phyloP scores from a whole-genome alignment of 2,329 filamentous ascomycete species.

The Elsinoe australis region DNA sequence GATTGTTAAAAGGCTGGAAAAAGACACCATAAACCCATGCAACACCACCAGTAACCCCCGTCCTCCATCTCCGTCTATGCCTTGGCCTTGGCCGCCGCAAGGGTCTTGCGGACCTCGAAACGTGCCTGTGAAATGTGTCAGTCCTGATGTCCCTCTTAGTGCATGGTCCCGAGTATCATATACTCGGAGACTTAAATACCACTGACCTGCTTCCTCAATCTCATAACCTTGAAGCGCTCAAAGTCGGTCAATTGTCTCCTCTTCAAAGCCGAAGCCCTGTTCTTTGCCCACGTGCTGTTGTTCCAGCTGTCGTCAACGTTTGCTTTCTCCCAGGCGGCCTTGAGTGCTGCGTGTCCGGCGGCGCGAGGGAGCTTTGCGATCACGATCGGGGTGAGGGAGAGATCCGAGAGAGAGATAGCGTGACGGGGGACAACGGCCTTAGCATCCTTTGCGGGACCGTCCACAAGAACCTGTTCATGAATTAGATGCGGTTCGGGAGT shows the following conservation, averaged over 20 bases:
- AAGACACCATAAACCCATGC: conserved; percentile 19
- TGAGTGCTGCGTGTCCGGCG: conserved; percentile 72
- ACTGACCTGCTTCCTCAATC: conserved; percentile 95
- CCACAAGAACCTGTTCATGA: conserved; percentile 72
- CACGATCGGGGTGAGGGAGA: conserved; percentile 83
- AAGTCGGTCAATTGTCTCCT: conserved; percentile 94
- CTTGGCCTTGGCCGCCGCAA: conserved; percentile 82
- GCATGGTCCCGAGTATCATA: background rate
- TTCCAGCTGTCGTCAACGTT: conserved; percentile 92
- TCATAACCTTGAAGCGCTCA: conserved; percentile 99
- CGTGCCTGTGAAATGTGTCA: conserved; percentile 49
- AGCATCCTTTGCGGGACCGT: conserved; percentile 80
- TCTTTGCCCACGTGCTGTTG: conserved; percentile 89
- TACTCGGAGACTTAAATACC: no score
- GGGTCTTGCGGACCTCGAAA: conserved; percentile 94
- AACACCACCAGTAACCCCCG: conserved; percentile 17
- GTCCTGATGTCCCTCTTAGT: background rate
- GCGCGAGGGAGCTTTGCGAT: conserved; percentile 80
- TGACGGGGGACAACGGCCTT: conserved; percentile 79
- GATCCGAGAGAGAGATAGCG: conserved; percentile 69
- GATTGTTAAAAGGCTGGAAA: conserved; percentile 12
- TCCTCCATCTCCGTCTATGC: conserved; percentile 28
- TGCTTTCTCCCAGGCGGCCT: conserved; percentile 82
- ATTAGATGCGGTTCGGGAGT: conserved; percentile 15
- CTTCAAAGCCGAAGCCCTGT: conserved; percentile 74